phyloP scores from a whole-genome alignment of 2,329 filamentous ascomycete genomes.

The Apiospora pterosperma region DNA sequence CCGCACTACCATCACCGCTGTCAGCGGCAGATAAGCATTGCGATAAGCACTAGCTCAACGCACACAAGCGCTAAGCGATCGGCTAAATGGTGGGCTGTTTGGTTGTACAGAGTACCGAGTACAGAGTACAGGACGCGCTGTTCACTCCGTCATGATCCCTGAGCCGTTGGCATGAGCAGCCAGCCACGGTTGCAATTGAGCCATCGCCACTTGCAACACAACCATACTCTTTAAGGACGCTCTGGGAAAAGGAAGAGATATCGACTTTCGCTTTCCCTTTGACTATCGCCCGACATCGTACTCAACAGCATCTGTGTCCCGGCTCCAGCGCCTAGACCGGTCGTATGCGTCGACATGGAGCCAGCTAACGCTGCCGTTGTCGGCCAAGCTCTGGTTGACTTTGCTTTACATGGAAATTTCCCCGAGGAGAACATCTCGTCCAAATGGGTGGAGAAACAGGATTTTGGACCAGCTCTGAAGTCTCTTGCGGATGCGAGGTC shows the following conservation, averaged over 20 bases:
- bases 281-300: neutral
- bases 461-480: slow-evolving; percentile 38
- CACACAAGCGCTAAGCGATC: slow-evolving; percentile 1
- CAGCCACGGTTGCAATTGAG: neutral
- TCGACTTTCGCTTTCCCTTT: neutral
- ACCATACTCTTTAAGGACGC: neutral
- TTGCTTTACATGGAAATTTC: slow-evolving; percentile 47
- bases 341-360: slow-evolving; percentile 20
- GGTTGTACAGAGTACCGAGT: neutral
- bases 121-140: neutral
- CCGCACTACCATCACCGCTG: neutral
- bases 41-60: neutral
- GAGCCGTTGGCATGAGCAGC: neutral
- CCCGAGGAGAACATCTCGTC: slow-evolving; percentile 45
- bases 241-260: neutral
- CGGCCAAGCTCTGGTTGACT: slow-evolving; percentile 61
- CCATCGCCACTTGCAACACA: neutral
- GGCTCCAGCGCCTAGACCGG: neutral
- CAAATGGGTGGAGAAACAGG: slow-evolving; percentile 27
- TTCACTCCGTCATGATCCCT: neutral
- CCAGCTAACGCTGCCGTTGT: slow-evolving; percentile 29
- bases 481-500: slow-evolving; percentile 39
- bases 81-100: neutral
- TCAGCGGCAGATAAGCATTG: neutral
- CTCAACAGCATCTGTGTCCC: neutral